Evolutionary conservation across 2,329 filamentous ascomycete species (phyloP).

Genomic region (Apiospora kogelbergensis): DNA sequence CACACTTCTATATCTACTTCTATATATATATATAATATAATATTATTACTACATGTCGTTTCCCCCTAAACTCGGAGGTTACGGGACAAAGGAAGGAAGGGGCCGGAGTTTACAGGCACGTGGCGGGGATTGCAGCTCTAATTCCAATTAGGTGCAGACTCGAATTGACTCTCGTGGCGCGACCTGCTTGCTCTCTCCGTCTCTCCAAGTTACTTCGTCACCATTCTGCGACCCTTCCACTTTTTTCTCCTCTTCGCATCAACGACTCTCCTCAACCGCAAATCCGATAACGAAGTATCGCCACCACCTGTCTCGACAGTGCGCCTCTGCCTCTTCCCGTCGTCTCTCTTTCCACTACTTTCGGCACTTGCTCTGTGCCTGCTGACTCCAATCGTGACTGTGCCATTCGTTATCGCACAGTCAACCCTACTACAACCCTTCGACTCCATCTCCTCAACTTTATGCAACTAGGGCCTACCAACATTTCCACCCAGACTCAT

Average conservation of each 20-base stretch:
- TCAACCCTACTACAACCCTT: constrained; percentile 33
- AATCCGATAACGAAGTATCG: not conserved
- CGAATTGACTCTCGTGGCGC: not conserved
- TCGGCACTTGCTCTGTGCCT: not conserved
- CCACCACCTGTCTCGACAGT: not conserved
- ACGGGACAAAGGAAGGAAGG: not conserved
- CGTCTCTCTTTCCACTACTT: not conserved
- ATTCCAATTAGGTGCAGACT: no score
- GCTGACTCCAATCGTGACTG: constrained; percentile 40
- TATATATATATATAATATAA: no score
- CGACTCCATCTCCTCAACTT: constrained; percentile 46
- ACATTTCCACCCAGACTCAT: constrained; percentile 29
- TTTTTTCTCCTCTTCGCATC: not conserved
- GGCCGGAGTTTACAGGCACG: not conserved
- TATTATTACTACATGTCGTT: not conserved
- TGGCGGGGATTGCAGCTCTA: not conserved
- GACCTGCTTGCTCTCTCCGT: not conserved
- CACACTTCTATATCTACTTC: no score
- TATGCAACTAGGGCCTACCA: constrained; percentile 62
- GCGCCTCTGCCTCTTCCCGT: not conserved
- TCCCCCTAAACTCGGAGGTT: not conserved
- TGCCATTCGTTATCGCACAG: constrained; percentile 54
- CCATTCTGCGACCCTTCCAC: not conserved
- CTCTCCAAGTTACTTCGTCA: not conserved
- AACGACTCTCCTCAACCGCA: not conserved